Base-by-base conservation (phyloP, 2,329 filamentous ascomycete genomes). In the Chaetomium globosum region DNA sequence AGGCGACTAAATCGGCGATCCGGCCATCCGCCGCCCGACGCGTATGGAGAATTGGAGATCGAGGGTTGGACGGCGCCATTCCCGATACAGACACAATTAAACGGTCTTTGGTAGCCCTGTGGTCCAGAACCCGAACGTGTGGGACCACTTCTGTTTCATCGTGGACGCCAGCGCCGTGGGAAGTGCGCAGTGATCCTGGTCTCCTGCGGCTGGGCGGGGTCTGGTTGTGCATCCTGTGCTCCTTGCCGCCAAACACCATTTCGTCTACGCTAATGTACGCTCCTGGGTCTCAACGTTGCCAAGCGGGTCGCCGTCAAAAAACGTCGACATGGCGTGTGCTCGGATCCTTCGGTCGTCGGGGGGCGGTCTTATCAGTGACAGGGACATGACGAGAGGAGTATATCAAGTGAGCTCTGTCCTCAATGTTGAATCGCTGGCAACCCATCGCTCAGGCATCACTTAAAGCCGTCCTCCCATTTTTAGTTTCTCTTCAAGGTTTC, bases 61-160 rank as follows among this genome's bases (percentile, higher is more conserved):
- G 30, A 48, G 39, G 39, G 30, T 19, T 52, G 49, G 28, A 52
- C 21, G 10, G 49, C 59, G 46, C 64, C 59, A 62, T 46, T 52
- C 55, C 68, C 43, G 28, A 63, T 59, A 21, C 46, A 43, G 60
- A 12, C 57, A 21, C 43, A 53, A 48, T 39, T 55, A 8, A 23
- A 46, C 63, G 63, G 57, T 26, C 26, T 26, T 26, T 26, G 26
- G 26, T 26, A 26, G 26, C 57, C n/a, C 4, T 52, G n/a, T 68
- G 67, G 68, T 57, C 60, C 66, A 67, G 58, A 23, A 66, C 63
- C 66, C 68, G 65, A 39, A 51, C 43, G 46, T 51, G 68, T 64
- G 66, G 39, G 65, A 62, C 23, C 54, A 57, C 39, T 49, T 62
- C 26, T 51, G 66, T 68, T 68, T 67, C 66, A 61, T 58, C 30